phyloP scores from a whole-genome alignment of 2,329 filamentous ascomycete species.

The Sclerotiophoma versabilis region DNA sequence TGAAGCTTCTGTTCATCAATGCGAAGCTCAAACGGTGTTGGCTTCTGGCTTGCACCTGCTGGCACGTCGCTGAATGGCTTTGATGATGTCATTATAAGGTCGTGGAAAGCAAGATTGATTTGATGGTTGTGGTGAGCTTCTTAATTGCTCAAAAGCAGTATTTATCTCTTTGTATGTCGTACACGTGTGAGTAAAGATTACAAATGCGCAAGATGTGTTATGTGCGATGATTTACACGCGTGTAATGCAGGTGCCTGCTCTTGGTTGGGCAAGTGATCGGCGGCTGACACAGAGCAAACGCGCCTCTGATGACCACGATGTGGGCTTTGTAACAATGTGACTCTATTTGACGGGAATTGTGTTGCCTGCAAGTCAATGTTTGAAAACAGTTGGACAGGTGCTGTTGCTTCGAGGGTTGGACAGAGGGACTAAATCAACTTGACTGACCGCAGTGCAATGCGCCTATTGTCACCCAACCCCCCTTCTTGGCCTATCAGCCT shows the following conservation, averaged over 20 bases:
- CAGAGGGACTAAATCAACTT: too few species aligned
- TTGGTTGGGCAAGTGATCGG: constrained; percentile 6
- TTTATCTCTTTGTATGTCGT: not conserved
- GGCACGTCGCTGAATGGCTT: constrained; percentile 27
- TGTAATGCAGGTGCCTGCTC: constrained; percentile 5
- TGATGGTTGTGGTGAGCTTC: not conserved
- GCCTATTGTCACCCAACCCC: too few species aligned
- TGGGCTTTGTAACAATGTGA: not conserved
- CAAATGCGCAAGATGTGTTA: constrained; percentile 1
- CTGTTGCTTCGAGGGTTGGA: too few species aligned
- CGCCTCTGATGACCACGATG: not conserved
- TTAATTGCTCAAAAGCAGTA: not conserved
- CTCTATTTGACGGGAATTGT: not conserved
- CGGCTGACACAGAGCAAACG: constrained; percentile 1
- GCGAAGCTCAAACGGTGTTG: constrained; percentile 34
- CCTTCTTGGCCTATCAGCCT: too few species aligned
- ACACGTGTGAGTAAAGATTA: not conserved
- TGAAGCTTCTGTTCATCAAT: constrained; percentile 38
- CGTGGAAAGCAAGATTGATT: not conserved
- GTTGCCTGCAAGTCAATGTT: too few species aligned
- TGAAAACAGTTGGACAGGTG: too few species aligned
- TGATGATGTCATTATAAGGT: constrained; percentile 22
- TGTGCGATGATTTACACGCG: constrained; percentile 8
- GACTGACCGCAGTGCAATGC: too few species aligned
- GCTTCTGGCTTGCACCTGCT: constrained; percentile 22